Conservation (phyloP, 2,329 filamentous ascomycete genomes). For the Neofusicoccum laricinum region DNA sequence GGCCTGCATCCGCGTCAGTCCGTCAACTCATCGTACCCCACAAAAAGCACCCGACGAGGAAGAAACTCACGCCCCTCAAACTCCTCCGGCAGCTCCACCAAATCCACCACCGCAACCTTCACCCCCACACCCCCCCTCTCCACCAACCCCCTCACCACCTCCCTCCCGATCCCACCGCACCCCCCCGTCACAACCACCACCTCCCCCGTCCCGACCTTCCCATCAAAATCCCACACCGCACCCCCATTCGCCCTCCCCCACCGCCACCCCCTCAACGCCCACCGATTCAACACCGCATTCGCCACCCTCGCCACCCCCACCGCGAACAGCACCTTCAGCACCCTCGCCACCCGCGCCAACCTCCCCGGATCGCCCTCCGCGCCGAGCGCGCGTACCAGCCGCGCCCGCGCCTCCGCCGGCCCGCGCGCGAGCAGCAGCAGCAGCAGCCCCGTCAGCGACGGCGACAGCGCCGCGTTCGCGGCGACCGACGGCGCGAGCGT, state of each 20-base stretch:
- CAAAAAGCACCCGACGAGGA: neutral
- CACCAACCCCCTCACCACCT: constrained; percentile 28
- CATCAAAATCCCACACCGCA: constrained; percentile 5
- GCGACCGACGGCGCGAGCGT: neutral
- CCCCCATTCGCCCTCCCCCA: neutral
- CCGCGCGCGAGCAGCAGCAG: constrained; percentile 3
- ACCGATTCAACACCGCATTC: constrained; percentile 29
- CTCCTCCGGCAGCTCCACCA: constrained; percentile 24
- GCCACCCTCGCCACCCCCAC: constrained; percentile 30
- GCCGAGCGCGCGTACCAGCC: neutral
- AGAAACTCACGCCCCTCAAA: constrained; percentile 22
- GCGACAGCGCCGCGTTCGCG: neutral
- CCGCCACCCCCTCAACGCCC: constrained; percentile 30
- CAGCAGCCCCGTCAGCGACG: constrained; percentile 2
- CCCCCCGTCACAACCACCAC: constrained; percentile 30
- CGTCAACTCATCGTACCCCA: neutral
- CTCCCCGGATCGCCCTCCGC: neutral
- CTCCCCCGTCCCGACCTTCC: constrained; percentile 18
- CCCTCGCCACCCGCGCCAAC: constrained; percentile 20
- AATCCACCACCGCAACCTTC: constrained; percentile 26
- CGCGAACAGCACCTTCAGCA: constrained; percentile 30
- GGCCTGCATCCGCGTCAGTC: constrained; percentile 9
- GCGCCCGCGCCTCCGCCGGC: neutral
- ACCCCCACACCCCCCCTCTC: constrained; percentile 44
- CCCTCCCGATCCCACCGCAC: constrained; percentile 29